Evolutionary conservation across 2,329 filamentous ascomycete genomes (phyloP), one percentile per base, ranked within the genome.

Genomic region (Xylariaceae sp.): DNA sequence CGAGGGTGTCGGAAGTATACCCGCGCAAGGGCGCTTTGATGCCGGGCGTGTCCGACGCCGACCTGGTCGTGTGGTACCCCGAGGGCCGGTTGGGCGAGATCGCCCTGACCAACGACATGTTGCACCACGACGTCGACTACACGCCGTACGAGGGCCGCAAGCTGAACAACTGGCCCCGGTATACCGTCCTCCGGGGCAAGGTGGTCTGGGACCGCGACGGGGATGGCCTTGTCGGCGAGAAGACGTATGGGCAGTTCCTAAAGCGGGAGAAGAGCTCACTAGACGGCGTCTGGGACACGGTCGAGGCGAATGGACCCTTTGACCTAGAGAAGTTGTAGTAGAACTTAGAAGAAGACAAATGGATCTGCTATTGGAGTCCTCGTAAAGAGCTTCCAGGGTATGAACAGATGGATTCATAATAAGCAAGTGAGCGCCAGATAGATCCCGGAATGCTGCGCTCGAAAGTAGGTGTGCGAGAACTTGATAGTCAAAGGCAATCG

Each of bases 71-170:
- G 14, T 78, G 72, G 71, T 72, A 75, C 50, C 70, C 70, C 1
- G 55, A 64, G 9, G 60, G 55, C 3, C 54, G 49, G 33, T 43
- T 65, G 44, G 49, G 65, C 13, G 52, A 58, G 10, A 64, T 72
- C 40, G 52, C 46, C 15, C 38, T 74, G 36, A 68, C 55, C 25
- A 76, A 78, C 44, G 57, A 59, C 6, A 67, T 69, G 55, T 50
- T 80, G 41, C 75, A 80, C 51, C 75, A 80, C 48, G 64, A 72
- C 39, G 67, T 76, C 3, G 75, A 80, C 46, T 77, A 80, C 46
- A 77, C 75, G 7, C 75, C 75, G 0, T 80, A 71, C 44, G 75
- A 80, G 49, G 74, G 75, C 0, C 62, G 60, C 31, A 56, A 47
- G n/a, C 47, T 80, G 25, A 62, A 60, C 18, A 73, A 80, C 37